Evolutionary conservation across 192 early-diverging fungal genomes (phyloP).

Genomic region (Backusella macrospora): DNA sequence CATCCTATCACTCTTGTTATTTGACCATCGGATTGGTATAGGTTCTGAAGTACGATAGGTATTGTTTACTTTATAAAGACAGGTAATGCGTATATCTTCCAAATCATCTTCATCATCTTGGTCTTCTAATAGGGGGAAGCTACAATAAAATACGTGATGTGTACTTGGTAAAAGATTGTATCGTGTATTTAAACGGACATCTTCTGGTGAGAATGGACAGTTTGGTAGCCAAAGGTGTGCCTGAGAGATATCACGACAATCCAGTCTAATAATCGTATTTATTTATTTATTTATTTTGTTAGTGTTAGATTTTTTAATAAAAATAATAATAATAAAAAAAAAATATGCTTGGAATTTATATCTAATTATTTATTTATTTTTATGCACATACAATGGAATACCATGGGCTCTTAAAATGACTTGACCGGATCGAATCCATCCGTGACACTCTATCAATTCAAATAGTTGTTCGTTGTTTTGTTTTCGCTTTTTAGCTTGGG

Average conservation of each 20-base stretch:
- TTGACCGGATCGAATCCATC: not conserved
- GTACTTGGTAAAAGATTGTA: not conserved
- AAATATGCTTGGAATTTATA: no score
- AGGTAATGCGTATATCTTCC: not conserved
- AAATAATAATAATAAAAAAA: no score
- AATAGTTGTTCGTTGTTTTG: not conserved
- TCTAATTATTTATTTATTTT: no score
- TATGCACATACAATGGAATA: not conserved
- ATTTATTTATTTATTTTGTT: not conserved
- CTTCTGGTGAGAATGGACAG: not conserved
- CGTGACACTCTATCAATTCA: constrained; percentile 1
- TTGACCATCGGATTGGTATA: not conserved
- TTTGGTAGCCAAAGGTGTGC: not conserved
- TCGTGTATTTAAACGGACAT: not conserved
- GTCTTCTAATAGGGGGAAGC: not conserved
- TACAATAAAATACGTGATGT: not conserved
- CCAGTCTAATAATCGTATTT: not conserved
- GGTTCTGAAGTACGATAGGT: not conserved
- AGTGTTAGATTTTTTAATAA: not conserved
- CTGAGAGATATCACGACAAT: not conserved
- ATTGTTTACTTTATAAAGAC: not conserved
- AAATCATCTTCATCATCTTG: not conserved
- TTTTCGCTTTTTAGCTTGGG: not conserved
- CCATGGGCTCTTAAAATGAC: constrained; percentile 1
- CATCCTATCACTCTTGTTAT: not conserved